Evolutionary conservation across 768 basidiomycete species (phyloP).

Genomic region (Kwoniella dendrophila): DNA sequence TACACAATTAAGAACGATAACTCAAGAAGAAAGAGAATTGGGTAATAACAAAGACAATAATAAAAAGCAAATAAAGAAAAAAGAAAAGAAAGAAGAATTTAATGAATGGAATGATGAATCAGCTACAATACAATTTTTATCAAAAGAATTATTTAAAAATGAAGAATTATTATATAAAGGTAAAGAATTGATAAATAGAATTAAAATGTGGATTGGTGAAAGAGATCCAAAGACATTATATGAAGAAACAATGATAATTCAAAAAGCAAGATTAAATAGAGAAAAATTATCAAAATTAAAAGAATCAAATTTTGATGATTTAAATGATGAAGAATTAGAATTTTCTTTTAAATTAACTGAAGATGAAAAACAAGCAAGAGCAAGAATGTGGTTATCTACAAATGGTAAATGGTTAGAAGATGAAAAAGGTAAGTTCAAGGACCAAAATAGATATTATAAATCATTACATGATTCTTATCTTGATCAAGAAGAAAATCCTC

Average conservation of each 20-base stretch:
- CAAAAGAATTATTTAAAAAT: slow-evolving; percentile 27
- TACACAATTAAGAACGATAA: slow-evolving; percentile 14
- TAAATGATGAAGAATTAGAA: slow-evolving; percentile 51
- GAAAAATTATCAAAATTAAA: slow-evolving; percentile 33
- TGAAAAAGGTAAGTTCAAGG: slow-evolving; percentile 35
- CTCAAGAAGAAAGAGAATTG: slow-evolving; percentile 23
- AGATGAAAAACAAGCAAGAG: slow-evolving; percentile 39
- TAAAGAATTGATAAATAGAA: slow-evolving; percentile 25
- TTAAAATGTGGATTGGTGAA: slow-evolving; percentile 32
- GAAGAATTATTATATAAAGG: slow-evolving; percentile 29
- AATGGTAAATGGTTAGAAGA: slow-evolving; percentile 50
- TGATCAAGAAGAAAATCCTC: neutral
- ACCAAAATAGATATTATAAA: neutral
- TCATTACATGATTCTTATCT: neutral
- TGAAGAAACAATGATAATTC: slow-evolving; percentile 34
- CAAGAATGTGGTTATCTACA: slow-evolving; percentile 46
- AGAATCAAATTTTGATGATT: slow-evolving; percentile 38
- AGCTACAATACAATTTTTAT: slow-evolving; percentile 26
- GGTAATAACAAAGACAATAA: slow-evolving; percentile 2
- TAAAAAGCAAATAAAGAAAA: slow-evolving; percentile 7
- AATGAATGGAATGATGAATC: slow-evolving; percentile 39
- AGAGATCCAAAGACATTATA: slow-evolving; percentile 36
- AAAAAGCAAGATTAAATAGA: slow-evolving; percentile 26
- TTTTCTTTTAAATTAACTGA: slow-evolving; percentile 37
- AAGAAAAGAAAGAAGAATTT: slow-evolving; percentile 20